These are phyloP conservation scores for Metschnikowia similis DNA, from an alignment of 805 yeast genomes.

Conservation along the genomic window DNA sequence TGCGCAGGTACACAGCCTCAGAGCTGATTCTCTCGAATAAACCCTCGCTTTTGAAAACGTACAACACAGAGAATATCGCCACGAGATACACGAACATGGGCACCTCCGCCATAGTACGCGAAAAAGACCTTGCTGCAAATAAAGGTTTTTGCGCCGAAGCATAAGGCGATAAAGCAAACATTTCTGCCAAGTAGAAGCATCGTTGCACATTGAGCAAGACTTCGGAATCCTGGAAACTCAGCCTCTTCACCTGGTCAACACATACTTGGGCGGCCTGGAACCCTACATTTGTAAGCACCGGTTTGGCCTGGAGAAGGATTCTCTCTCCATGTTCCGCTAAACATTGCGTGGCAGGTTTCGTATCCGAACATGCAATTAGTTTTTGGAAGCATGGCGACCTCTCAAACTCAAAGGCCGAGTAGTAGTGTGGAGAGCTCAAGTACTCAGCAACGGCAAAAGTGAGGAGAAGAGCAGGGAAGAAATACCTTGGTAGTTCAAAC, in stretches of 20 bases:
- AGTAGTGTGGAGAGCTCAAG: neutral
- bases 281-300: conserved; percentile 4
- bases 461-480: neutral
- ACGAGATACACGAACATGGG: neutral
- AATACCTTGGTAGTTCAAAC: neutral
- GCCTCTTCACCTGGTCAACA: conserved; percentile 5
- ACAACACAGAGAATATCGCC: neutral
- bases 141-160: neutral
- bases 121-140: neutral
- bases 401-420: conserved; percentile 6
- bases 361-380: conserved; percentile 9
- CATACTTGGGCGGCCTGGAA: conserved; percentile 6
- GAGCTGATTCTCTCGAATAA: neutral
- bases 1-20: neutral
- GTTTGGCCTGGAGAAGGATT: conserved; percentile 5
- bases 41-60: neutral
- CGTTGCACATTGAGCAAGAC: conserved; percentile 9
- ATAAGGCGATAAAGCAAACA: neutral
- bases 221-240: conserved; percentile 5
- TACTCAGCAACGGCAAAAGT: neutral
- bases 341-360: conserved; percentile 6
- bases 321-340: conserved; percentile 1
- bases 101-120: neutral
- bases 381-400: conserved; percentile 5
- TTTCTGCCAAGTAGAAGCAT: conserved; percentile 11